Base-by-base conservation (phyloP, 495 filamentous ascomycete species). In the Recurvomyces mirabilis region DNA sequence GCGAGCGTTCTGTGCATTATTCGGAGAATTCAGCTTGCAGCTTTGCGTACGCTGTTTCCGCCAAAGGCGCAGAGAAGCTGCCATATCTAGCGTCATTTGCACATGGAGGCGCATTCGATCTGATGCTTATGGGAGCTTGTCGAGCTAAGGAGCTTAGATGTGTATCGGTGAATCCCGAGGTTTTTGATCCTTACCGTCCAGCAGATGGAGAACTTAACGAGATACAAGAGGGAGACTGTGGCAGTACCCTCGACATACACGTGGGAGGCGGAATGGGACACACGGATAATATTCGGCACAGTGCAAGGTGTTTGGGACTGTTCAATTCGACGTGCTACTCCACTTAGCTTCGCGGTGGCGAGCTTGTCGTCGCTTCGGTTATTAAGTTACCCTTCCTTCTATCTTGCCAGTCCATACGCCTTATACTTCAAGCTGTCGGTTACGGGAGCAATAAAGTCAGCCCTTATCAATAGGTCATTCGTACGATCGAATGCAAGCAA, bases 221-320 rank as follows among this genome's bases (percentile, higher is more conserved):
- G 35, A 19, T 38, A 19, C 17, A 23, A 23, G 35, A 3, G 17
- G 35, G 35, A 23, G 35, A 38, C 35, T 13, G 20, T 38, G 35
- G 35, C 5, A 19, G 22, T 20, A 23, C 5, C 13, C 20, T 38
- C 5, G 20, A 38, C 30, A 15, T 32, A 32, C 30, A 23, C 20
- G 17, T 38, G 20, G 20, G 35, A 38, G 35, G 13, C 13, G 35
- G 3, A 38, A 38, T 38, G 35, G 35, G 35, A 19, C 18, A 38
- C 20, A 38, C 35, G 35, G 35, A 38, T 19, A 38, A 38, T 18
- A 23, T 38, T 23, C 15, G 15, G 35, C 15, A 23, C 13, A 38
- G 35, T 38, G 35, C 35, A 23, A 38, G 35, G 35, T 38, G 35
- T 38, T 38, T 38, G 35, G 35, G 17, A 38, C 15, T 38, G 35